These are phyloP conservation scores for Penicillium verrucosum DNA, from an alignment of 2,329 filamentous ascomycete genomes.

Conservation along the genomic window DNA sequence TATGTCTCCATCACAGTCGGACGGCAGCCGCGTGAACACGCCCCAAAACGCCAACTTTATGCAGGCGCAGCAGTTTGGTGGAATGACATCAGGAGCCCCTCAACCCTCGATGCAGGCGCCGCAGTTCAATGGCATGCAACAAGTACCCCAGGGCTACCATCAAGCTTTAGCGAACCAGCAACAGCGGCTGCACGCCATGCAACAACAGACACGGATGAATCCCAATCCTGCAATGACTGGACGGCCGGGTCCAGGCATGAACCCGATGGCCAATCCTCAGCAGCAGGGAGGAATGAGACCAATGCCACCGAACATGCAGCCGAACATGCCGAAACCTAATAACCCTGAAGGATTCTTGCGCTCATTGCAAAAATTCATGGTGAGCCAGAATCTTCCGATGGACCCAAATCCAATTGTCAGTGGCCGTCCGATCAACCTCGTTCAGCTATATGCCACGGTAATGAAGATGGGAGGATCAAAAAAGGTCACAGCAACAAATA, in stretches of 20 bases:
- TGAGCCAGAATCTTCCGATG: slow-evolving; percentile 66
- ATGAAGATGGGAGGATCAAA: slow-evolving; percentile 75
- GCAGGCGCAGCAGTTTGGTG: slow-evolving; percentile 48
- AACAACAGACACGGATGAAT: slow-evolving; percentile 66
- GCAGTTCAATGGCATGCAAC: slow-evolving; percentile 49
- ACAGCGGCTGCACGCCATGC: slow-evolving; percentile 72
- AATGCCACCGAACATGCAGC: slow-evolving; percentile 46
- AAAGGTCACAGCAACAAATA: slow-evolving; percentile 64
- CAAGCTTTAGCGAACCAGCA: slow-evolving; percentile 69
- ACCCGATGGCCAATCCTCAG: slow-evolving; percentile 41
- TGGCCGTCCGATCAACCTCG: slow-evolving; percentile 70
- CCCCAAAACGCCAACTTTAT: slow-evolving; percentile 71
- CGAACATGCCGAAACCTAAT: slow-evolving; percentile 40
- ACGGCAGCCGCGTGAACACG: slow-evolving; percentile 62
- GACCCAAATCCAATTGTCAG: slow-evolving; percentile 71
- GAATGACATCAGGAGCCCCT: slow-evolving; percentile 41
- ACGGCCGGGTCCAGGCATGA: slow-evolving; percentile 36
- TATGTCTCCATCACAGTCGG: slow-evolving; percentile 71
- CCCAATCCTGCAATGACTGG: slow-evolving; percentile 38
- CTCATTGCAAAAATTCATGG: slow-evolving; percentile 74
- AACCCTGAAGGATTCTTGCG: slow-evolving; percentile 69
- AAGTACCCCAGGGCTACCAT: slow-evolving; percentile 48
- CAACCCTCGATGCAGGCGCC: slow-evolving; percentile 43
- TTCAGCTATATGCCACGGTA: slow-evolving; percentile 74
- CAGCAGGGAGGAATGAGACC: slow-evolving; percentile 47